Evolutionary conservation across 2,329 filamentous ascomycete species (phyloP).

Genomic region (Aureobasidium subglaciale): DNA sequence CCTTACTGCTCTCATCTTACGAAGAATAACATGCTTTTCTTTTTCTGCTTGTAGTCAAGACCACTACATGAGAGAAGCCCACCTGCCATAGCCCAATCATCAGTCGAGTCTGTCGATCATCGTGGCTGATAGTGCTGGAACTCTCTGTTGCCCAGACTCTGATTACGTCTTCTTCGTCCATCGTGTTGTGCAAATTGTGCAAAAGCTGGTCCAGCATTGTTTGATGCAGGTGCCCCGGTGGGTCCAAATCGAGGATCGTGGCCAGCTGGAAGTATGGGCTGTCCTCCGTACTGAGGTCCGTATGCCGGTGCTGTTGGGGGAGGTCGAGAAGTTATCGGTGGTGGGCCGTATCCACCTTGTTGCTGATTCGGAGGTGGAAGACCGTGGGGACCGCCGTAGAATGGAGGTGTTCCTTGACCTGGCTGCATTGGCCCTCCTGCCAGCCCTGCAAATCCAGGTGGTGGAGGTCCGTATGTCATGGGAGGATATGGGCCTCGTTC

Average conservation of each 20-base stretch:
- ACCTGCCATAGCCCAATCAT: background rate
- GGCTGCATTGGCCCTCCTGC: background rate
- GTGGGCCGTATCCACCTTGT: conserved; percentile 3
- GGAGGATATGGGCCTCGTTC: conserved; percentile 4
- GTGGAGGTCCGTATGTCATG: background rate
- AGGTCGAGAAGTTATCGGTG: conserved; percentile 4
- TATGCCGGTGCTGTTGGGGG: conserved; percentile 26
- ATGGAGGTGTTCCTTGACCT: conserved; percentile 7
- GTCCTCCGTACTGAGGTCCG: conserved; percentile 32
- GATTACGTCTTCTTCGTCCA: conserved; percentile 3
- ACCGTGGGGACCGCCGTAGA: background rate
- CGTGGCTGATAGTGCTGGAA: conserved; percentile 14
- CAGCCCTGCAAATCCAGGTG: conserved; percentile 1
- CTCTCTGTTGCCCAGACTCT: conserved; percentile 11
- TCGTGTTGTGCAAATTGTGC: conserved; percentile 16
- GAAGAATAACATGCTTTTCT: background rate
- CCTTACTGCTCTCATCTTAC: too few species aligned
- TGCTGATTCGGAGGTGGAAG: conserved; percentile 2
- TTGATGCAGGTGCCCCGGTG: background rate
- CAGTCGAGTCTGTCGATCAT: background rate
- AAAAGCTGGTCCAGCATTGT: conserved; percentile 13
- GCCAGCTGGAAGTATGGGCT: conserved; percentile 33
- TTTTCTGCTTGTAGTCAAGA: conserved; percentile 5
- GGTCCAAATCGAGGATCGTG: conserved; percentile 25
- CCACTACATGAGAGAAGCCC: background rate